Conservation (phyloP, 163 green algal species). For the Chloroidium sp. region DNA sequence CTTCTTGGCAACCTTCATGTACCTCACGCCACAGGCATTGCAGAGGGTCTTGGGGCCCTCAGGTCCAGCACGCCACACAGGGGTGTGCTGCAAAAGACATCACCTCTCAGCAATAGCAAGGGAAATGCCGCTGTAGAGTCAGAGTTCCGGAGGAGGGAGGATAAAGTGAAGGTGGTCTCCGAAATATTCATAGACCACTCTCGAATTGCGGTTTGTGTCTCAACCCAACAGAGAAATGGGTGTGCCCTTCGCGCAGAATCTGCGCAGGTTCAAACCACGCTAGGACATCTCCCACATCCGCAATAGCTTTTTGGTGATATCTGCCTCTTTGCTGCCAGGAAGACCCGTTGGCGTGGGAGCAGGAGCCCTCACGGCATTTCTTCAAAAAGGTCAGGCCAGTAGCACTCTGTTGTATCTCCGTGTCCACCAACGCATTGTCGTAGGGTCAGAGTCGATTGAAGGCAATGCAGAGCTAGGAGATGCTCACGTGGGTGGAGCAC, state of each 20-base stretch:
- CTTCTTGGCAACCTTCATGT: slow-evolving; percentile 24
- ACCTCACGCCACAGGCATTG: slow-evolving; percentile 74
- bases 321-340: no score
- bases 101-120: background rate
- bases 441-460: background rate
- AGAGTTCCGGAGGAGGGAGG: background rate
- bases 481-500: slow-evolving; percentile 8
- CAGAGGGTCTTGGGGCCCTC: slow-evolving; percentile 73
- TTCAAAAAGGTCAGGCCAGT: background rate
- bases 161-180: background rate
- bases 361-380: background rate
- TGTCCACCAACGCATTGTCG: background rate
- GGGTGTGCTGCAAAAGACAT: slow-evolving; percentile 31
- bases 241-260: no score
- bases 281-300: no score
- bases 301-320: no score
- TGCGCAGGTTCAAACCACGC: no score
- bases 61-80: slow-evolving; percentile 69
- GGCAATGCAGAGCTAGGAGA: background rate
- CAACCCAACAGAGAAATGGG: no score
- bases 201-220: no score
- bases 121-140: background rate
- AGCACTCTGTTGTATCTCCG: background rate
- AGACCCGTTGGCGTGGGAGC: background rate
- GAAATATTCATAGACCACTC: background rate